A percentile compares a stretch with the other conserved stretches of the same genome.
phyloP scores from a whole-genome alignment of 129 eudicot species.

The Chrysanthemum lavandulifolium region DNA sequence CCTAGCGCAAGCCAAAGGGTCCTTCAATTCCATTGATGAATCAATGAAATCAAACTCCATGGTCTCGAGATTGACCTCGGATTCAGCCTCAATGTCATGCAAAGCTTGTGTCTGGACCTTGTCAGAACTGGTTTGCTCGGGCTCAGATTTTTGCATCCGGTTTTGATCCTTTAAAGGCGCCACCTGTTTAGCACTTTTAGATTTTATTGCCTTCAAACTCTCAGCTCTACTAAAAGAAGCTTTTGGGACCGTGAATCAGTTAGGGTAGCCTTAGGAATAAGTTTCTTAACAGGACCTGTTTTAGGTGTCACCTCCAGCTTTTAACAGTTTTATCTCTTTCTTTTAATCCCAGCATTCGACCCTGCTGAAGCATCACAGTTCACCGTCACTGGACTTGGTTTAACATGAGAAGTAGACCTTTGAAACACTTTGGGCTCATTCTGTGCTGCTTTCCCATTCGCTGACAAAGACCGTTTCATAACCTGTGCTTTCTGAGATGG shows the following conservation, averaged over 20 bases:
- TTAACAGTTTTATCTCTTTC: conserved; percentile 26
- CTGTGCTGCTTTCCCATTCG: conserved; percentile 21
- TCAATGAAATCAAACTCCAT: conserved; percentile 11
- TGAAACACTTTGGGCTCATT: conserved; percentile 32
- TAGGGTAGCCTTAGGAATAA: neutral
- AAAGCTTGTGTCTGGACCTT: conserved; percentile 43
- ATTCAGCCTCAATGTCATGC: conserved; percentile 36
- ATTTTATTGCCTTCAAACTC: conserved; percentile 37
- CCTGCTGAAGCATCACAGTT: conserved; percentile 36
- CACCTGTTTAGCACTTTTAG: conserved; percentile 27
- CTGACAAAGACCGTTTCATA: conserved; percentile 1
- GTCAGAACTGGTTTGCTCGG: conserved; percentile 24
- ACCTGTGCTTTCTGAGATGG: conserved; percentile 35
- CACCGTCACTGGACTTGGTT: conserved; percentile 28
- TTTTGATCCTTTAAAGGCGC: conserved; percentile 47
- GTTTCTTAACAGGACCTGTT: conserved; percentile 35
- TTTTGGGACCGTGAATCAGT: conserved; percentile 29
- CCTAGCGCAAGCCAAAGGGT: no score
- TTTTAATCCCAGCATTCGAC: conserved; percentile 24
- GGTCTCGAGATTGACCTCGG: conserved; percentile 22
- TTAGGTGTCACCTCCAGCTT: conserved; percentile 20
- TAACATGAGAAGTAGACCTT: conserved; percentile 28
- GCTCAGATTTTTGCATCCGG: conserved; percentile 26
- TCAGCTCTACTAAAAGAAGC: conserved; percentile 28
- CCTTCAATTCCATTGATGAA: no score